These are phyloP conservation scores for Parastagonospora avenae DNA, from an alignment of 2,329 filamentous ascomycete genomes.

Conservation along the genomic window DNA sequence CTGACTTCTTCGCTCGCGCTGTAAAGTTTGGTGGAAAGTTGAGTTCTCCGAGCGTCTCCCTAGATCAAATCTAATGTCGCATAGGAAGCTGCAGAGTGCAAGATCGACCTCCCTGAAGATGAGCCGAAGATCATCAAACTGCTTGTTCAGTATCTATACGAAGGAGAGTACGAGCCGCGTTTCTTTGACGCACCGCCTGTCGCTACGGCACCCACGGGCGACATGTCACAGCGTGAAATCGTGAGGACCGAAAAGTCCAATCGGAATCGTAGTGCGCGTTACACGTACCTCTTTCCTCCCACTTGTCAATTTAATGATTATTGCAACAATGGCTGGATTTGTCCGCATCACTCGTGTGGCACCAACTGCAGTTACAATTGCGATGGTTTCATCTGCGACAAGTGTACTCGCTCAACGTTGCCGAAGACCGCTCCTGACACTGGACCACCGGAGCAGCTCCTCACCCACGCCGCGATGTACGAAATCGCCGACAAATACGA, in stretches of 20 bases:
- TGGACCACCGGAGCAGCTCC: background rate
- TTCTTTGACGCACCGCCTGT: background rate
- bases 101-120: conserved; percentile 16
- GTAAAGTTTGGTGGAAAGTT: conserved; percentile 12
- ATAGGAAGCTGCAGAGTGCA: conserved; percentile 11
- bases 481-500: conserved; percentile 17
- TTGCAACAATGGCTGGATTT: background rate
- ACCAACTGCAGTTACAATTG: background rate
- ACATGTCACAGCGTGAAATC: background rate
- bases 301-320: background rate
- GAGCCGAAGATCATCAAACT: conserved; percentile 12
- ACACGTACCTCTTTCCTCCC: background rate
- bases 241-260: background rate
- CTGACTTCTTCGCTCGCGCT: conserved; percentile 14
- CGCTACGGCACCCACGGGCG: background rate
- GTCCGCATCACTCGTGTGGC: background rate
- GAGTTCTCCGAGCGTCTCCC: background rate
- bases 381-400: background rate
- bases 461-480: conserved; percentile 7
- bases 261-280: too few relatives aligned
- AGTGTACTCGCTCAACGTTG: background rate
- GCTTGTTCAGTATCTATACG: conserved; percentile 24
- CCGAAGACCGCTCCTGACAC: background rate
- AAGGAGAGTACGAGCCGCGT: conserved; percentile 15
- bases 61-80: background rate